Conservation (phyloP, 768 basidiomycete species). For the Tubosaeta sp. region DNA sequence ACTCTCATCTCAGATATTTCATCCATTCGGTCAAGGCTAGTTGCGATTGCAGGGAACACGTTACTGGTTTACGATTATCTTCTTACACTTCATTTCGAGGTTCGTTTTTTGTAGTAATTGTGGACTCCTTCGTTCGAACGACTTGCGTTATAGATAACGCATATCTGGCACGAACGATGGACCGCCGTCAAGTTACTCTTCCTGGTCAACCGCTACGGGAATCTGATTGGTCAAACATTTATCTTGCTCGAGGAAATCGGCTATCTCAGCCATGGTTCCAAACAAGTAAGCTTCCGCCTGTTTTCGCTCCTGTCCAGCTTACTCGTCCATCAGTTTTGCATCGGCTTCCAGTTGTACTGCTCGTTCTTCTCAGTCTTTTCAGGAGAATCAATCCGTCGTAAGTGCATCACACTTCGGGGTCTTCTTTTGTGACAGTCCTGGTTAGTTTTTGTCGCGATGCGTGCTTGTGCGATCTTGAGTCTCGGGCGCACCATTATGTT, state of each 20-base stretch:
- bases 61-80: conserved; percentile 25
- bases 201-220: conserved; percentile 13
- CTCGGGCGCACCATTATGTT: not conserved
- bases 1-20: too few relatives aligned
- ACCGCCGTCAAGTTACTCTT: conserved; percentile 6
- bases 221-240: conserved; percentile 18
- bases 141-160: conserved; percentile 4
- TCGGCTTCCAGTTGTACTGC: not conserved
- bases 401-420: not conserved
- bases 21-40: not conserved
- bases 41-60: conserved; percentile 14
- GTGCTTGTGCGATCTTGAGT: conserved; percentile 22
- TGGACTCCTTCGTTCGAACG: not conserved
- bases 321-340: conserved; percentile 5
- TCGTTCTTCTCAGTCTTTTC: not conserved
- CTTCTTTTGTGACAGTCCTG: not conserved
- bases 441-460: conserved; percentile 24
- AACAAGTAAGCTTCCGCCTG: not conserved
- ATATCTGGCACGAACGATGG: conserved; percentile 13
- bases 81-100: conserved; percentile 25
- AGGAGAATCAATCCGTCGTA: conserved; percentile 11
- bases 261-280: conserved; percentile 11
- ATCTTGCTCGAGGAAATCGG: conserved; percentile 22
- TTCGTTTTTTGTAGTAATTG: conserved; percentile 1
- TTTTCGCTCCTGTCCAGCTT: not conserved